A percentile compares a stretch with the other conserved stretches of the same genome.
These are phyloP conservation scores for Otatea glauca DNA, from an alignment of 176 grass and related monocot species.

Conservation along the genomic window DNA sequence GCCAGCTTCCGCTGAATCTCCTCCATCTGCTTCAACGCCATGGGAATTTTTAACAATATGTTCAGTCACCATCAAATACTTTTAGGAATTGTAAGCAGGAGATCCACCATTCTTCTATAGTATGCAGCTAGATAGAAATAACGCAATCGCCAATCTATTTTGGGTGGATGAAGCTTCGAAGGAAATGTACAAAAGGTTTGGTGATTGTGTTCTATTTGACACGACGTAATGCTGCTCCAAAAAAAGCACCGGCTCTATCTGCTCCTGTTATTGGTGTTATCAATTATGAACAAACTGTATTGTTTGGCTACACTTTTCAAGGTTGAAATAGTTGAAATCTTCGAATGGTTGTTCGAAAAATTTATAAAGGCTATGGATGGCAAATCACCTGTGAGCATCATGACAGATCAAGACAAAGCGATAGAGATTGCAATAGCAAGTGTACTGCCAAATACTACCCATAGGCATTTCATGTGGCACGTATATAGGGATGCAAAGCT, in stretches of 20 bases:
- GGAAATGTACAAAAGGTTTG: too few species aligned
- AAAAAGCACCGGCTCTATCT: neutral
- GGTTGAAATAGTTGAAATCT: neutral
- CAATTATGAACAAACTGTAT: neutral
- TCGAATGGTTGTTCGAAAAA: neutral
- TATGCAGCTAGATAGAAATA: too few species aligned
- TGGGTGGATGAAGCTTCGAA: too few species aligned
- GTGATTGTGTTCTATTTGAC: too few species aligned
- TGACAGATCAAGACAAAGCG: neutral
- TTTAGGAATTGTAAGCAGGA: too few species aligned
- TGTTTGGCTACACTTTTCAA: neutral
- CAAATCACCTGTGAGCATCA: neutral
- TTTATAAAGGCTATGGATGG: neutral
- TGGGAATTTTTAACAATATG: too few species aligned
- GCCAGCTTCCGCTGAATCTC: conserved; percentile 93
- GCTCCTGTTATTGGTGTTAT: neutral
- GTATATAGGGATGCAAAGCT: too few species aligned
- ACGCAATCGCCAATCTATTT: too few species aligned
- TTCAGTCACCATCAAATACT: too few species aligned
- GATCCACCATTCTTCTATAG: too few species aligned
- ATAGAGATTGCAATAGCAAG: neutral
- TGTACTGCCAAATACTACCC: neutral
- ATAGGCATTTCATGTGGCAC: too few species aligned
- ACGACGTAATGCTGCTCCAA: neutral
- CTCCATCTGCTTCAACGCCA: conserved; percentile 99